Evolutionary conservation across 1,139 yeast species (phyloP), one percentile per base, ranked within the genome.

Genomic region (Taphrina confusa): DNA sequence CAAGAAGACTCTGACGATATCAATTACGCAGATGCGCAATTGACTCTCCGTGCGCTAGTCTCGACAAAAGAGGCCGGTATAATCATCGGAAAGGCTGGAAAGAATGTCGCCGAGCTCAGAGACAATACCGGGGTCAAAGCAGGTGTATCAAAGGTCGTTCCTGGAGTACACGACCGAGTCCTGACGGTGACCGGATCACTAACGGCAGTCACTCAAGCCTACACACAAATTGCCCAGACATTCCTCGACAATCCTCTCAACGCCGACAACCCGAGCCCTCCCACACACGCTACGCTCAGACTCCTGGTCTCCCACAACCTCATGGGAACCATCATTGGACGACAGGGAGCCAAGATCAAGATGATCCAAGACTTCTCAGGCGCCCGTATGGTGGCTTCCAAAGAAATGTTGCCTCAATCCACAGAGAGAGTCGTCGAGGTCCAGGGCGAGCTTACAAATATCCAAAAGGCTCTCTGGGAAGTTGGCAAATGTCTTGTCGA

Each of bases 61-160:
- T 82, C 94, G 11, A 82, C 94, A 61, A 87, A 86, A 70, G 97
- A 90, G 73, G 91, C 96, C 12, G 96, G 96, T 18, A 87, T 91
- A 65, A 82, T 90, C 65, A 90, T 90, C 68, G 97, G 97, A 50
- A 87, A 87, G 68, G 85, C 83, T 66, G 97, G 97, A 46, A 78
- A 80, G 62, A 87, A 86, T 59, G 90, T 90, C 64, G 87, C 91
- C 62, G 80, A 82, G 34, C 82, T 90, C 58, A 79, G 96, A 66
- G 90, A 82, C 52, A 81, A 80, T 65, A 87, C 94, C 44, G 82
- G 82, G 62, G 91, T 92, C 64, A 87, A 86, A 71, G 96, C 96
- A 3, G 96, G 95, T 22, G 90, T 90, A 55, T 85, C 95, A 28
- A 86, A 86, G 68, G 84, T 88, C 51, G 82, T 84, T 49, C 84